Base-by-base conservation (phyloP, 1,284 basidiomycete species). In the Ganoderma meredithae region DNA sequence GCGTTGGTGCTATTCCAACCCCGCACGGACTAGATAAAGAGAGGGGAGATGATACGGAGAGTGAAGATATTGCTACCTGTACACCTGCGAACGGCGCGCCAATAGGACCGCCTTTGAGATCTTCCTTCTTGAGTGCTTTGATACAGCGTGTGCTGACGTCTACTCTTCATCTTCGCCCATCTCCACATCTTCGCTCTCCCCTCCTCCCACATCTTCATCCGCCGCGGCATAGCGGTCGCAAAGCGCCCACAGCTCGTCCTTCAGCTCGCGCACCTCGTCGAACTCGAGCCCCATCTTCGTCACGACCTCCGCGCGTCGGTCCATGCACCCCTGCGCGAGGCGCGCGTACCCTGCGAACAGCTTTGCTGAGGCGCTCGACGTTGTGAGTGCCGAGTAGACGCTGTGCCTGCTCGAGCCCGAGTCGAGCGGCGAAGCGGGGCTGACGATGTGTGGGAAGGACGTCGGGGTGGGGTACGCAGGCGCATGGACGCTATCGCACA, bases 1-100 rank as follows among this genome's bases (percentile, higher is more conserved):
- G 85, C 84, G 0, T 73, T 86, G 49, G 83, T 86, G 39, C 81
- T 83, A 22, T 86, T 85, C 73, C 69, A 81, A 55, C 73, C 79
- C 12, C 69, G 69, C 15, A 41, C 60, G 5, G 49, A 43, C 8
- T 68, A 61, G 62, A 55, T 7, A 33, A 4, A 31, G 5, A n/a
- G n/a, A n/a, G n/a, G 25, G 15, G 5, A 22, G 33, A 59, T 5
- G 19, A 58, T 33, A 22, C 19, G 33, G 12, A 39, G n/a, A 8
- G 4, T 2, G 55, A 39, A 39, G n/a, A 39, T 7, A n/a, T 22
- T 39, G 33, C 8, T 13, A 39, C 33, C 33, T 39, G 55, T 56
- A 31, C 15, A 36, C 27, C 15, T 36, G 8, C 15, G 25, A 56
- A 36, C 31, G 6, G 10, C 9, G 10, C 9, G 31, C 31, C 13